Percentiles rank a stretch among this genome's conserved stretches.
Evolutionary conservation across 2,329 filamentous ascomycete genomes (phyloP).

Genomic region (Chrysoporthe deuterocubensis): DNA sequence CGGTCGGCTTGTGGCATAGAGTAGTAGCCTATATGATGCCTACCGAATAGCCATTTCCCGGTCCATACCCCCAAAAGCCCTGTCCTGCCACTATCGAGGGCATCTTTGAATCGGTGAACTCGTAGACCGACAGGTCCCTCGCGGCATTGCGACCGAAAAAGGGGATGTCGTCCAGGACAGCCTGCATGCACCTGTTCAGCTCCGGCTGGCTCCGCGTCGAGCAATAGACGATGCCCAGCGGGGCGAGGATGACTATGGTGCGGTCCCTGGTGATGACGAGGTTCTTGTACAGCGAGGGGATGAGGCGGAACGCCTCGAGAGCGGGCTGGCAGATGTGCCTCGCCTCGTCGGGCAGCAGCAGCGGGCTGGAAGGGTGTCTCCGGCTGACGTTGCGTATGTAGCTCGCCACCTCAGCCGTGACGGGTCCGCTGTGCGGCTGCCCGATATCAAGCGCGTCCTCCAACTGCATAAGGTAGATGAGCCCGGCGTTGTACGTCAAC

Average conservation of each 20-base stretch:
- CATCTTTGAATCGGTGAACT: background rate
- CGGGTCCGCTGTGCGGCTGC: slow-evolving; percentile 17
- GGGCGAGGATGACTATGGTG: slow-evolving; percentile 29
- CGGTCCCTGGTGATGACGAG: slow-evolving; percentile 27
- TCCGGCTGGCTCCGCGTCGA: slow-evolving; percentile 20
- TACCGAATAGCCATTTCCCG: too few species aligned
- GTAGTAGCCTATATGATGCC: too few species aligned
- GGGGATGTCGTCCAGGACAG: slow-evolving; percentile 28
- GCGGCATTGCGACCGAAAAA: slow-evolving; percentile 23
- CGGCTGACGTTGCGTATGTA: slow-evolving; percentile 11
- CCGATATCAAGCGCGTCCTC: slow-evolving; percentile 25
- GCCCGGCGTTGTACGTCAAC: slow-evolving; percentile 28
- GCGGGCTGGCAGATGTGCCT: slow-evolving; percentile 27
- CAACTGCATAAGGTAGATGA: slow-evolving; percentile 27
- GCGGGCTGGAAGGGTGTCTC: slow-evolving; percentile 10
- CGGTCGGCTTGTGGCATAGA: too few species aligned
- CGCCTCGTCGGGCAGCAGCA: slow-evolving; percentile 25
- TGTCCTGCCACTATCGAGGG: too few species aligned
- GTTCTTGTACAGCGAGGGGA: slow-evolving; percentile 29
- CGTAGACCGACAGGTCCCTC: slow-evolving; percentile 23
- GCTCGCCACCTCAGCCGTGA: slow-evolving; percentile 8
- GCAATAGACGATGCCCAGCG: slow-evolving; percentile 29
- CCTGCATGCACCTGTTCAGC: slow-evolving; percentile 27
- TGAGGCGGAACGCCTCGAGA: slow-evolving; percentile 28
- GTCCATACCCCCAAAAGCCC: too few species aligned